These are phyloP conservation scores for Balakata baccata DNA, from an alignment of 345 rosid genomes.

Conservation along the genomic window DNA sequence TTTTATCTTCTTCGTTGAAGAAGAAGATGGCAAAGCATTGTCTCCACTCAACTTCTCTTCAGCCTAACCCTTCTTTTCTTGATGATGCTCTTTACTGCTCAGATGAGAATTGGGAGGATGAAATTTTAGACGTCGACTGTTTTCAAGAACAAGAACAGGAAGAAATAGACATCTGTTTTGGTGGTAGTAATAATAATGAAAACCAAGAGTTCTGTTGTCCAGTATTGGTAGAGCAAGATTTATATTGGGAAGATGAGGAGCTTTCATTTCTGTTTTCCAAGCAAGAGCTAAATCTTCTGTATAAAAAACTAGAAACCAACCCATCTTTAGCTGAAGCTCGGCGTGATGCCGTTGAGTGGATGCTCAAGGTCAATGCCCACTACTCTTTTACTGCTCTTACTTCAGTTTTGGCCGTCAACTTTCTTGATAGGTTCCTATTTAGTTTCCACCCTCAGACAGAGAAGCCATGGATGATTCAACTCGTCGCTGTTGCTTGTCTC, in stretches of 20 bases:
- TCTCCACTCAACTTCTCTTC: slow-evolving; percentile 5
- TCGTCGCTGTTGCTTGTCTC: slow-evolving; percentile 78
- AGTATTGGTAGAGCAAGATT: slow-evolving; percentile 49
- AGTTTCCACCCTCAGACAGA: slow-evolving; percentile 47
- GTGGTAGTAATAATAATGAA: not conserved
- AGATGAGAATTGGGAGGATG: slow-evolving; percentile 54
- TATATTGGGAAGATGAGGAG: slow-evolving; percentile 73
- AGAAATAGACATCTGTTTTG: not conserved
- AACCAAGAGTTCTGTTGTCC: slow-evolving; percentile 19
- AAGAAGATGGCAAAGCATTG: slow-evolving; percentile 54
- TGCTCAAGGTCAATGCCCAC: slow-evolving; percentile 59
- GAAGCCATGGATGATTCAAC: slow-evolving; percentile 92
- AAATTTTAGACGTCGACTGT: slow-evolving; percentile 19
- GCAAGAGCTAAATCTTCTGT: slow-evolving; percentile 40
- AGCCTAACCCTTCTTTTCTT: slow-evolving; percentile 21
- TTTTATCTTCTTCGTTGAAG: slow-evolving; percentile 41
- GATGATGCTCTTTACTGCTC: slow-evolving; percentile 54
- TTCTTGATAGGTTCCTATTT: slow-evolving; percentile 74
- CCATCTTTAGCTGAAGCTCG: slow-evolving; percentile 44
- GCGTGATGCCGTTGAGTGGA: slow-evolving; percentile 67
- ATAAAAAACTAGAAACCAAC: slow-evolving; percentile 21
- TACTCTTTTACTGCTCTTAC: slow-evolving; percentile 63
- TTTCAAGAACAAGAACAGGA: slow-evolving; percentile 12
- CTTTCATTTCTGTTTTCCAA: slow-evolving; percentile 42
- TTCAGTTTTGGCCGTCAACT: slow-evolving; percentile 69